A percentile compares a stretch with the other conserved stretches of the same genome.
Evolutionary conservation across 352 stramenopile genomes (phyloP).

Genomic region (Globisporangium echinulatum): DNA sequence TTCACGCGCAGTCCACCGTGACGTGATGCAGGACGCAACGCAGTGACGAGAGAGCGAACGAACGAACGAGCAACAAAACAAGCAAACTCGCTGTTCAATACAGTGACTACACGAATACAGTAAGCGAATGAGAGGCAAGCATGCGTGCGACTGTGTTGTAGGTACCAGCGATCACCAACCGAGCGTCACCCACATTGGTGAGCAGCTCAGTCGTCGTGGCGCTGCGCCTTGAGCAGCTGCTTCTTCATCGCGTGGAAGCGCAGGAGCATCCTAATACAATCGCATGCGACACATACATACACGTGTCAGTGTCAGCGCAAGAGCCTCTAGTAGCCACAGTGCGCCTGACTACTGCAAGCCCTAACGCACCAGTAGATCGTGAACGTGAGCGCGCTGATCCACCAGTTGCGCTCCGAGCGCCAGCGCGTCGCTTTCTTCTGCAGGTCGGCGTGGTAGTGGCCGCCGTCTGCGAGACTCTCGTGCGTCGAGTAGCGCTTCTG

Average conservation of each 20-base stretch:
- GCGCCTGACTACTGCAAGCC: too few species aligned
- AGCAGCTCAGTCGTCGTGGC: slow-evolving; percentile 42
- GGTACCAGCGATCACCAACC: too few species aligned
- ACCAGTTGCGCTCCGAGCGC: slow-evolving; percentile 78
- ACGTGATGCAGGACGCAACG: too few species aligned
- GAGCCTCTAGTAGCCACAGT: too few species aligned
- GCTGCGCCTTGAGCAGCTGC: slow-evolving; percentile 55
- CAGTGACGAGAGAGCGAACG: neutral
- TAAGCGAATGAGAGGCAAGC: neutral
- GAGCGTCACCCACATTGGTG: too few species aligned
- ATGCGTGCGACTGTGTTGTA: neutral
- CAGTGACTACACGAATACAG: too few species aligned
- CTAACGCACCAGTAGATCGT: slow-evolving; percentile 72
- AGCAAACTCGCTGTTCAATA: neutral
- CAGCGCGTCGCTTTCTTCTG: slow-evolving; percentile 73
- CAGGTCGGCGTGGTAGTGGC: slow-evolving; percentile 63
- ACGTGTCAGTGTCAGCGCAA: neutral
- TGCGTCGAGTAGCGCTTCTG: slow-evolving; percentile 59
- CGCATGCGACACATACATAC: neutral
- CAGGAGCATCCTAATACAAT: slow-evolving; percentile 50
- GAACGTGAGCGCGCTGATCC: slow-evolving; percentile 81
- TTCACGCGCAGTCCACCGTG: too few species aligned
- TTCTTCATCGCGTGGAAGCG: slow-evolving; percentile 82
- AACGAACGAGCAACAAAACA: neutral
- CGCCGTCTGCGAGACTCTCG: slow-evolving; percentile 23